Conservation (phyloP, 371 early-diverging fungal genomes). For the Zancudomyces culisetae region DNA sequence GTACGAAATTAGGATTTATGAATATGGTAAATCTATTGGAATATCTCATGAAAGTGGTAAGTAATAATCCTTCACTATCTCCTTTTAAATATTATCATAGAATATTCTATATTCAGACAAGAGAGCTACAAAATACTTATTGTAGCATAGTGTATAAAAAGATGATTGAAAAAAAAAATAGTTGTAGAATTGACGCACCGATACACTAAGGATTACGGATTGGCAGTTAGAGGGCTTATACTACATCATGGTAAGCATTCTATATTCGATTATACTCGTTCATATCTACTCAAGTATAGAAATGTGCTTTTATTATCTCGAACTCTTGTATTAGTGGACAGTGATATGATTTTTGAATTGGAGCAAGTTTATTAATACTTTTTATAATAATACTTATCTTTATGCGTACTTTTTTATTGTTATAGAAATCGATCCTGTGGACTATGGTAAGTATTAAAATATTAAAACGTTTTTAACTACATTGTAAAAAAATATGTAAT, state of each 20-base stretch:
- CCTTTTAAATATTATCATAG: too few relatives aligned
- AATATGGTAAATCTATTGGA: slow-evolving; percentile 30
- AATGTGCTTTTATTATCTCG: too few relatives aligned
- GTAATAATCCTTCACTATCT: slow-evolving; percentile 11
- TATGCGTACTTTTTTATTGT: background rate
- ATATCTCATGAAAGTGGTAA: slow-evolving; percentile 25
- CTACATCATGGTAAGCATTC: slow-evolving; percentile 30
- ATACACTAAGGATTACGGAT: slow-evolving; percentile 52
- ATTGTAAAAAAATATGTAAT: background rate
- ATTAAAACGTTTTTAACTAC: background rate
- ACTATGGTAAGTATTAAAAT: slow-evolving; percentile 13
- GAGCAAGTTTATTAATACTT: too few relatives aligned
- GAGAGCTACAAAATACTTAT: background rate
- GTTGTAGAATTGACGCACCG: slow-evolving; percentile 24
- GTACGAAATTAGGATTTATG: slow-evolving; percentile 25
- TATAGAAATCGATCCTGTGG: slow-evolving; percentile 33
- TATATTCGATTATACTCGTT: too few relatives aligned
- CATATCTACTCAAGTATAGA: too few relatives aligned
- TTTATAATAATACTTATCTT: background rate
- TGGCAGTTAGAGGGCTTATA: slow-evolving; percentile 55
- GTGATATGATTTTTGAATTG: too few relatives aligned
- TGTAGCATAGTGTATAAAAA: background rate
- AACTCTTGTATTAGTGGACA: too few relatives aligned
- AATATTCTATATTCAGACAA: background rate
- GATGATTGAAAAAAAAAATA: background rate